Percentiles rank a stretch among this genome's conserved stretches.
These are phyloP conservation scores for Rosa rugosa DNA, from an alignment of 306 rosid species.

Conservation along the genomic window DNA sequence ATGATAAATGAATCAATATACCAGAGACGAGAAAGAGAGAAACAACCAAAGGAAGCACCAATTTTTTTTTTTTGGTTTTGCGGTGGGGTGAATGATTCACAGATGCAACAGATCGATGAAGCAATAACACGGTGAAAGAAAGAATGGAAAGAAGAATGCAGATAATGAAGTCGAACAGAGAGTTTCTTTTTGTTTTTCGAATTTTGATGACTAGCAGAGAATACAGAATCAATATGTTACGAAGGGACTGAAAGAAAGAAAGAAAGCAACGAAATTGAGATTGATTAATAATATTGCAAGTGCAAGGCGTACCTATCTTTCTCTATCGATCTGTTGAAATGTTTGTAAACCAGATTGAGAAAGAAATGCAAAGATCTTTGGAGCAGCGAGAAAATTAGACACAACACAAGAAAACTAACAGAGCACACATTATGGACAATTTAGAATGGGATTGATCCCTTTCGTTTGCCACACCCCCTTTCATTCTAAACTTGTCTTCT, in stretches of 20 bases:
- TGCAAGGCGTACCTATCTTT: not conserved
- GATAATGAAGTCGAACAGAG: not conserved
- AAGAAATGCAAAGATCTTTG: not conserved
- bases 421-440: not conserved
- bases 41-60: no score
- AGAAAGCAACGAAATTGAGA: not conserved
- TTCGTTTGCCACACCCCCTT: not conserved
- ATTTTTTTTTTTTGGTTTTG: no score
- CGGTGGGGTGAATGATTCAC: not conserved
- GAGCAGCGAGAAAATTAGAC: not conserved
- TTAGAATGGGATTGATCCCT: not conserved
- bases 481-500: not conserved
- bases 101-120: not conserved
- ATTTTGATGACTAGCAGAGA: not conserved
- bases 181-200: no score
- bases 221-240: no score
- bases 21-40: no score
- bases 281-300: not conserved
- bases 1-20: not conserved
- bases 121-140: no score
- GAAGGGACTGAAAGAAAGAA: not conserved
- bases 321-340: not conserved
- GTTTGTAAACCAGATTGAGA: not conserved
- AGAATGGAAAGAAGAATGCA: not conserved
- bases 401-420: not conserved